A percentile compares a stretch with the other conserved stretches of the same genome.
Conservation (phyloP, 1,284 basidiomycete genomes). For the Ceratobasidium sp. region DNA sequence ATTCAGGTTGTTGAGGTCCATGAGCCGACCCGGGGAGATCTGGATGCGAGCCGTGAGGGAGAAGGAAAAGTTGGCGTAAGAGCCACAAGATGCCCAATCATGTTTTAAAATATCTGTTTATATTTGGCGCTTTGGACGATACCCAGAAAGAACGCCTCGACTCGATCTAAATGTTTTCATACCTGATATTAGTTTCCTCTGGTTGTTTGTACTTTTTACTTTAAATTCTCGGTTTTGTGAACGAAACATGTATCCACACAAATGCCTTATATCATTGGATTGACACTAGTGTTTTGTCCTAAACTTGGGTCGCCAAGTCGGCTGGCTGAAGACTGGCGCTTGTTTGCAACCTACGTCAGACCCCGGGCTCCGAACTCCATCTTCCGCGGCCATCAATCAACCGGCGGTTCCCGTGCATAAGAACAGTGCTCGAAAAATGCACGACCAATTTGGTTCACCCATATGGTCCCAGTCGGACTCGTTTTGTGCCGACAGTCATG, state of each 20-base stretch:
- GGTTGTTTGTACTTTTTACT: background rate
- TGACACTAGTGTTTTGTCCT: too few species aligned
- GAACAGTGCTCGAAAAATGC: too few species aligned
- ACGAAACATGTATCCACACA: background rate
- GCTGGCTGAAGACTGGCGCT: too few species aligned
- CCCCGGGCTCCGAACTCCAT: too few species aligned
- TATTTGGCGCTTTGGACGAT: background rate
- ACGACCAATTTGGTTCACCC: too few species aligned
- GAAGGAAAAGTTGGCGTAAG: constrained; percentile 61
- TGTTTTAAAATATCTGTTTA: background rate
- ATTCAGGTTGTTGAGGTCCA: constrained; percentile 69
- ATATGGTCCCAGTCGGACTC: too few species aligned
- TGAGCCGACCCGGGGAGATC: constrained; percentile 78
- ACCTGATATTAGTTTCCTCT: background rate
- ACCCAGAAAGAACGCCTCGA: too few species aligned
- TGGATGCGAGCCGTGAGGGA: constrained; percentile 73
- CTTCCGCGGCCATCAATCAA: too few species aligned
- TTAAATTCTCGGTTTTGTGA: background rate
- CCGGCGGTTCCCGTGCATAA: too few species aligned
- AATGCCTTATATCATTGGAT: background rate
- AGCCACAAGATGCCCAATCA: background rate
- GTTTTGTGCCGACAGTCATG: too few species aligned
- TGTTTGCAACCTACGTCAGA: too few species aligned
- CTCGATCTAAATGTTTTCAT: background rate
- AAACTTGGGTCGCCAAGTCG: too few species aligned